Evolutionary conservation across 2,329 filamentous ascomycete genomes (phyloP).

Genomic region (Cladophialophora yegresii): DNA sequence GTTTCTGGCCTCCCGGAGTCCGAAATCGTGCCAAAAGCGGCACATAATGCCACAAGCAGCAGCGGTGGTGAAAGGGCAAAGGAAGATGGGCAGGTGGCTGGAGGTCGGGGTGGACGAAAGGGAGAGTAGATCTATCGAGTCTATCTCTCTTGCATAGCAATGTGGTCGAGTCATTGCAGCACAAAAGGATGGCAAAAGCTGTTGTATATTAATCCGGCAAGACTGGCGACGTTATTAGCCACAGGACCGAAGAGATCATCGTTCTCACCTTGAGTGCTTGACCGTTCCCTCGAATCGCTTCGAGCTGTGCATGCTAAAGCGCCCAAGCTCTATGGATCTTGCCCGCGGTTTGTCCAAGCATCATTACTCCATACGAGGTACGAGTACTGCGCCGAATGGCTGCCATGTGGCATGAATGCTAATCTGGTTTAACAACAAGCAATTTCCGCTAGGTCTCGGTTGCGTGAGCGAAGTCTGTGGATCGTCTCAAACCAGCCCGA

Average conservation of each 20-base stretch:
- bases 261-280: not conserved
- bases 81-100: not conserved
- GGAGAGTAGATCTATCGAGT: not conserved
- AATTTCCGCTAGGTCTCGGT: constrained; percentile 15
- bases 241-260: not conserved
- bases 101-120: not conserved
- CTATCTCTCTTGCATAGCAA: constrained; percentile 5
- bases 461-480: constrained; percentile 6
- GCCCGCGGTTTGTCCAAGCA: not conserved
- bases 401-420: constrained; percentile 10
- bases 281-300: not conserved
- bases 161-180: not conserved
- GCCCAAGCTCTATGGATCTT: not conserved
- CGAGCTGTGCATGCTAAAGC: not conserved
- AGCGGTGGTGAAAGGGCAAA: not conserved
- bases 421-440: constrained; percentile 17
- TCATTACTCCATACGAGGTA: too few relatives aligned
- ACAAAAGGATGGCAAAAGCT: constrained; percentile 3
- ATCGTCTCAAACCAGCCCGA: not conserved
- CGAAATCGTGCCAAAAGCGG: constrained; percentile 18
- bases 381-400: not conserved
- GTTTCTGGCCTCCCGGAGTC: constrained; percentile 7
- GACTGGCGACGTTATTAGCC: not conserved
- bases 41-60: constrained; percentile 17
- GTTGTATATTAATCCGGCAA: constrained; percentile 14